Percentiles rank a stretch among this genome's conserved stretches.
These are phyloP conservation scores for Diplodia mutila DNA, from an alignment of 2,329 filamentous ascomycete genomes.

Conservation along the genomic window DNA sequence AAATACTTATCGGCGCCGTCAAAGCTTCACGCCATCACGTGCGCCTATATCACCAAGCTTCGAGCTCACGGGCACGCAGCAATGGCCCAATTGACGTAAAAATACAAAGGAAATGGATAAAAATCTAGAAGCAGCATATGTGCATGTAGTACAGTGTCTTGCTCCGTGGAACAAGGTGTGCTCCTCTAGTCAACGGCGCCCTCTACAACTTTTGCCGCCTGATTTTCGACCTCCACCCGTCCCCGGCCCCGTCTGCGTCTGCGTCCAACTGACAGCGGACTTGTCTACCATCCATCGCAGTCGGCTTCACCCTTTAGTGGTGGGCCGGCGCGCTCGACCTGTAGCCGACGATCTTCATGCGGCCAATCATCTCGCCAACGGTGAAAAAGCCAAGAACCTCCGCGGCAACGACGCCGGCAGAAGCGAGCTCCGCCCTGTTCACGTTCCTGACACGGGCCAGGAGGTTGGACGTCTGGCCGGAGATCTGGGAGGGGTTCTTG, in stretches of 20 bases:
- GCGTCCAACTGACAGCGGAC: neutral
- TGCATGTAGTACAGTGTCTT: conserved; percentile 45
- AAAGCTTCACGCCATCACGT: conserved; percentile 19
- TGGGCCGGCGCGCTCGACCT: conserved; percentile 41
- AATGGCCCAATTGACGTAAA: conserved; percentile 28
- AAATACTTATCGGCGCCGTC: conserved; percentile 14
- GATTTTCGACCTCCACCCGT: conserved; percentile 3
- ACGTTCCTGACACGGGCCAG: conserved; percentile 68
- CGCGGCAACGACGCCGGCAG: conserved; percentile 76
- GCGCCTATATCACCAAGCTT: neutral
- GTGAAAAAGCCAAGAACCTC: conserved; percentile 97
- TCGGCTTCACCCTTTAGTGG: conserved; percentile 32
- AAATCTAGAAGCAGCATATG: conserved; percentile 45
- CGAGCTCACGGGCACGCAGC: neutral
- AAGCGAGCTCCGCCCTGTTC: conserved; percentile 69
- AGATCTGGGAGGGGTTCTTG: conserved; percentile 65
- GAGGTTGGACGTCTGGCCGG: conserved; percentile 57
- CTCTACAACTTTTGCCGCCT: conserved; percentile 25
- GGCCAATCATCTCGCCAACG: conserved; percentile 93
- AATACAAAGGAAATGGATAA: conserved; percentile 37
- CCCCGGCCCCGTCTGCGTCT: conserved; percentile 23
- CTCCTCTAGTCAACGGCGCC: conserved; percentile 20
- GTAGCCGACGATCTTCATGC: conserved; percentile 95
- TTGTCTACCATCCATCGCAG: conserved; percentile 10
- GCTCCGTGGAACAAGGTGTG: conserved; percentile 27